These are phyloP conservation scores for Bryum argenteum DNA, from an alignment of 225 moss, liverwort and hornwort genomes.

Conservation along the genomic window DNA sequence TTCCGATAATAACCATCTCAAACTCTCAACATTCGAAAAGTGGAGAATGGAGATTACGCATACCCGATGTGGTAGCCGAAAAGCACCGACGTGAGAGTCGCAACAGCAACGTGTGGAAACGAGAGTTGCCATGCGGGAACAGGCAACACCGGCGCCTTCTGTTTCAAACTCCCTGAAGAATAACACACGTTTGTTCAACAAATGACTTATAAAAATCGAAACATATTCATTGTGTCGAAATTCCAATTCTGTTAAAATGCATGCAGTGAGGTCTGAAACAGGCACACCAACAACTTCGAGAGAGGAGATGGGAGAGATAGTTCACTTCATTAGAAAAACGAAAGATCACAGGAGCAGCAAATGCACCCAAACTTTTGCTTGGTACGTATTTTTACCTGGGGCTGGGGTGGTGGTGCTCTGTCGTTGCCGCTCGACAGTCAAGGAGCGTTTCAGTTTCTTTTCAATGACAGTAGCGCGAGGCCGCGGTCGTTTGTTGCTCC, in stretches of 20 bases:
- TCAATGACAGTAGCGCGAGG: slow-evolving; percentile 41
- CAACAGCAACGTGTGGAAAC: slow-evolving; percentile 57
- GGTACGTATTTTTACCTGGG: slow-evolving; percentile 25
- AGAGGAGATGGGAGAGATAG: too few relatives aligned
- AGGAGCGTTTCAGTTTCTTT: slow-evolving; percentile 41
- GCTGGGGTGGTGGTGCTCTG: neutral
- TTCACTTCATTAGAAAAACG: too few relatives aligned
- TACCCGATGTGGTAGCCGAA: slow-evolving; percentile 61
- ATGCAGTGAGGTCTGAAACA: too few relatives aligned
- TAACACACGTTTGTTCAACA: neutral
- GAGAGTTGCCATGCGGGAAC: slow-evolving; percentile 54
- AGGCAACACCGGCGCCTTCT: slow-evolving; percentile 25
- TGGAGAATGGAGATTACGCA: neutral
- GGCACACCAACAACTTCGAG: too few relatives aligned
- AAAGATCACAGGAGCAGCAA: too few relatives aligned
- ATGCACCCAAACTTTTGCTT: too few relatives aligned
- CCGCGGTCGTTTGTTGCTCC: slow-evolving; percentile 26
- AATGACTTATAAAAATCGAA: neutral
- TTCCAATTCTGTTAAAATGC: too few relatives aligned
- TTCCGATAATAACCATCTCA: neutral
- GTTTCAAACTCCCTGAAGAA: slow-evolving; percentile 32
- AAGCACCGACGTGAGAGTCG: slow-evolving; percentile 51
- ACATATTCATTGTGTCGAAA: neutral
- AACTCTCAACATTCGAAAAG: neutral
- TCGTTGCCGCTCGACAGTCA: slow-evolving; percentile 28